Conservation (phyloP, 306 rosid genomes). For the Pterocarpus macrocarpus region DNA sequence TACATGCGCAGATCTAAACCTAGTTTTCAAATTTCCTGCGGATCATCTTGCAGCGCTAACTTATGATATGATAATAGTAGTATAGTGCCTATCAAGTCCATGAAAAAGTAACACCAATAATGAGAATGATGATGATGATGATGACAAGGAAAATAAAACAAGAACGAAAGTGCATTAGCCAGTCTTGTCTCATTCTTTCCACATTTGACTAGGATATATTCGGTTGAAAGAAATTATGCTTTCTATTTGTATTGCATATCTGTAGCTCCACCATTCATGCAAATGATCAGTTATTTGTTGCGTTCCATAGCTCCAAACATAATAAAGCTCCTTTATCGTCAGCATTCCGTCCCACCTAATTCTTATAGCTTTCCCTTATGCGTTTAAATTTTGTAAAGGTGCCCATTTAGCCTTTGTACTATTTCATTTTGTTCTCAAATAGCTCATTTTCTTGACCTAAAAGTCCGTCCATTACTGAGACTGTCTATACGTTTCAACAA, state of each 20-base stretch:
- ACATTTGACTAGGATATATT: not conserved
- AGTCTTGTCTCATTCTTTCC: constrained; percentile 36
- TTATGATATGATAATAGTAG: not conserved
- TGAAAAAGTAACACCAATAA: not conserved
- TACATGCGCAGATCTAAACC: too few relatives aligned
- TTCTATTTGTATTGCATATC: constrained; percentile 9
- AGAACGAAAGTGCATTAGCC: constrained; percentile 24
- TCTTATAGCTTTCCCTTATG: constrained; percentile 3
- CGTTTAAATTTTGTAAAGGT: constrained; percentile 4
- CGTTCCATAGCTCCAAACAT: constrained; percentile 52
- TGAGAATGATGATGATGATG: not conserved
- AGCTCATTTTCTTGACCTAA: constrained; percentile 37
- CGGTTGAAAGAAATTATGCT: constrained; percentile 23
- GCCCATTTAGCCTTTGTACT: not conserved
- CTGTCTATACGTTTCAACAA: constrained; percentile 12
- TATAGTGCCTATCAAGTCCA: not conserved
- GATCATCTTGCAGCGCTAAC: not conserved
- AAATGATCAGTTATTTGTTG: constrained; percentile 45
- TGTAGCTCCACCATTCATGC: constrained; percentile 32
- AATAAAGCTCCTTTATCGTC: constrained; percentile 39
- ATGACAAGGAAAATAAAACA: not conserved
- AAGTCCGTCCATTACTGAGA: constrained; percentile 37
- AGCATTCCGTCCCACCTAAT: constrained; percentile 40
- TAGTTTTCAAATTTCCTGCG: not conserved
- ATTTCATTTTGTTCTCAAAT: constrained; percentile 36